Base-by-base conservation (phyloP, 139 green algal species). In the Chlorella sp. region DNA sequence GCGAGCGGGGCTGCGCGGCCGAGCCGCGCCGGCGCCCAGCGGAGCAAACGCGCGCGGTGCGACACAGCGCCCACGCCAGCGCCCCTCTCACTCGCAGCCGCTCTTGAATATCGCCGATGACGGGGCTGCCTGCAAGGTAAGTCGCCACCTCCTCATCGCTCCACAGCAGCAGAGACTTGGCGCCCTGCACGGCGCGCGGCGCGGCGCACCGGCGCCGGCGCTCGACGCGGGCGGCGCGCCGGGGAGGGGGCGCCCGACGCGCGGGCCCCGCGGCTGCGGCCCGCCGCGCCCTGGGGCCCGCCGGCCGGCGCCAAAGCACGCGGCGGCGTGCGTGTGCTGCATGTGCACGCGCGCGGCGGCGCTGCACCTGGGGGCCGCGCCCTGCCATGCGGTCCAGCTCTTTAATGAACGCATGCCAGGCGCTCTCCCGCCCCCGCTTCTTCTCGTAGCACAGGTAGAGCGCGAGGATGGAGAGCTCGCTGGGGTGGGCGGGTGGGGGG, bases 391-490 rank as follows among this genome's bases (percentile, higher is more conserved):
- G 82, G 84, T 98, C 94, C 38, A 98, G 81, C 82, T 97, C 93
- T 76, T 91, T 89, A 77, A 98, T 98, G 86, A 90, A 97, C 5
- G 87, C 81, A 56, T 91, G 83, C 91, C 93, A 98, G 73, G 91
- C 92, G 9, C 77, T 87, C 46, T 90, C 67, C 60, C 77, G 84
- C 11, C 72, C 88, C n/a, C 67, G 86, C 88, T 97, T 98, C 87
- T 98, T 98, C 86, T 98, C 95, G 73, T 97, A 95, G 84, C 95
- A 95, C 35, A 98, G 83, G 84, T 95, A 98, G 21, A 98, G 86
- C 8, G 93, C 88, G 41, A 98, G 84, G 67, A 84, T 92, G 2
- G 94, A 88, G 64, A 98, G 83, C 87, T 98, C 95, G 77, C 91
- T 8, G 33, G 38, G 27, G 11, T 67, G 15, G 15, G 15, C 7